phyloP scores from a whole-genome alignment of 352 stramenopile species.

The Aphanomyces euteiches region DNA sequence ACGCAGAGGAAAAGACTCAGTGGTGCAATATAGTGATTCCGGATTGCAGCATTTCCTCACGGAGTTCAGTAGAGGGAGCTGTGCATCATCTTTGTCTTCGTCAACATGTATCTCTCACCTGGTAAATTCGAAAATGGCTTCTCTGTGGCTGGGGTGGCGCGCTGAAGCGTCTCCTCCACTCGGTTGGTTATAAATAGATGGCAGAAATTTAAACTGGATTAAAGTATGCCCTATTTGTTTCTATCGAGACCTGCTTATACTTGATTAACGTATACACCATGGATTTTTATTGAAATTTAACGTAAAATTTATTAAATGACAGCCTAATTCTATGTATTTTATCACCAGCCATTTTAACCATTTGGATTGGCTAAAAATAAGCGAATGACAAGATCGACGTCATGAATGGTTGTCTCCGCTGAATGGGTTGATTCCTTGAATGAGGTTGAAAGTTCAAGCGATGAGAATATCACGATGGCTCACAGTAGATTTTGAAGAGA shows the following conservation, averaged over 20 bases:
- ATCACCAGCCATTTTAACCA: constrained; percentile 6
- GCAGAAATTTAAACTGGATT: neutral
- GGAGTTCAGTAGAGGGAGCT: constrained; percentile 85
- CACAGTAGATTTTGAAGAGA: too few relatives aligned
- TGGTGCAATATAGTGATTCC: constrained; percentile 76
- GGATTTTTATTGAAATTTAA: neutral
- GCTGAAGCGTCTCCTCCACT: too few relatives aligned
- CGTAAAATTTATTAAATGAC: neutral
- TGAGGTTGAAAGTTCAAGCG: neutral
- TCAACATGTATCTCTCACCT: neutral
- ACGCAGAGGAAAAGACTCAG: constrained; percentile 27
- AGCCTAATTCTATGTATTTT: neutral
- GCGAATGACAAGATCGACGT: neutral
- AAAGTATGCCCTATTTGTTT: neutral
- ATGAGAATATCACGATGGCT: too few relatives aligned
- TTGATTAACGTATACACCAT: neutral
- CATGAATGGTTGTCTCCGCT: neutral
- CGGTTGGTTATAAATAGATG: neutral
- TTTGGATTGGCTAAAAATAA: neutral
- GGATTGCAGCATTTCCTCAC: constrained; percentile 82
- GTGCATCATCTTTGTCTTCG: constrained; percentile 28
- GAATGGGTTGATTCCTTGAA: constrained; percentile 27
- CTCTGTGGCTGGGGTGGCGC: neutral
- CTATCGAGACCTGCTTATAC: neutral
- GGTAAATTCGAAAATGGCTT: neutral